Evolutionary conservation across 2,329 filamentous ascomycete species (phyloP).

Genomic region (Claviceps fusiformis): DNA sequence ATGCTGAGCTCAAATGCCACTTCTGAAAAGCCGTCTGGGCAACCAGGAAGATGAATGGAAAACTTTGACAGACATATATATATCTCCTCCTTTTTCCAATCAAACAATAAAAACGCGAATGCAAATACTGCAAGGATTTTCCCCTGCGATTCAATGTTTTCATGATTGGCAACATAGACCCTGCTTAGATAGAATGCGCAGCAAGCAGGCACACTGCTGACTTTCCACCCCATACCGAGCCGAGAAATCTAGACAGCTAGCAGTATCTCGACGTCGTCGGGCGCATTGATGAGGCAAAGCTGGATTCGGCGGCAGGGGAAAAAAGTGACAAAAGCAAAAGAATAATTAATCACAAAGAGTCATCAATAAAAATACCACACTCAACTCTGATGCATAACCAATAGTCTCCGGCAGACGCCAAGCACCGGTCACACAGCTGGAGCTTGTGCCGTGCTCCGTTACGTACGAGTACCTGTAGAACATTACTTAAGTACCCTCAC

Average conservation of each 20-base stretch:
- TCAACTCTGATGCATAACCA: neutral
- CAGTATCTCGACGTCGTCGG: too few relatives aligned
- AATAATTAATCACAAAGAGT: neutral
- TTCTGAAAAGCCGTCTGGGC: neutral
- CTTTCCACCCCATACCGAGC: neutral
- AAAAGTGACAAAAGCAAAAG: neutral
- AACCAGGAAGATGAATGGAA: neutral
- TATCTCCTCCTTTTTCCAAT: neutral
- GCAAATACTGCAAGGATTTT: neutral
- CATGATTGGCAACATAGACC: neutral
- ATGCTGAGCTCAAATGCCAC: neutral
- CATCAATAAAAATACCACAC: neutral
- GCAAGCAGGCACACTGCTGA: neutral
- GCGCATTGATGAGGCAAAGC: neutral
- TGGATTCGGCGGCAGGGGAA: neutral
- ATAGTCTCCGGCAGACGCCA: neutral
- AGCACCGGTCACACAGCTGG: constrained; percentile 1
- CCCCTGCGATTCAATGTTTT: neutral
- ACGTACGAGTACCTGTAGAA: neutral
- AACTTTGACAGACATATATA: neutral
- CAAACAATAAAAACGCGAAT: neutral
- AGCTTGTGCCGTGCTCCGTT: neutral
- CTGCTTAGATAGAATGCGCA: neutral
- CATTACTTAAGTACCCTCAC: neutral
- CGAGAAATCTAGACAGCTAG: neutral